Evolutionary conservation across 1,284 basidiomycete species (phyloP), one percentile per base, ranked within the genome.

Genomic region (Afroboletus lepidellus): DNA sequence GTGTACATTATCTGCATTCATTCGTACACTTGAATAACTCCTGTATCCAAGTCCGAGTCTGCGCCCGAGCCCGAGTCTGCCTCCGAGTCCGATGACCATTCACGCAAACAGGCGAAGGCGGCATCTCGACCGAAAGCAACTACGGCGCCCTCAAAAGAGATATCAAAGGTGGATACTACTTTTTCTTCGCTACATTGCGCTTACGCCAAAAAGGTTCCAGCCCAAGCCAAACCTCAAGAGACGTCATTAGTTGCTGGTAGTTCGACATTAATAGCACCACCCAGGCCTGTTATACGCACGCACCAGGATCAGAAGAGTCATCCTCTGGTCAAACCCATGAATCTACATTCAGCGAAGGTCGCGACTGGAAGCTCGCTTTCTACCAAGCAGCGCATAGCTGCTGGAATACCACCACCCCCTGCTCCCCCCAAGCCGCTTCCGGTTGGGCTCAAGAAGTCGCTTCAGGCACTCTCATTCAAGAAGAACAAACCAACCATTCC

Each of bases 381-480:
- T 29, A 81, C 79, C 1, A 81, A 82, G 57, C 74, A 78, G 45
- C 72, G 78, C 4, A 59, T 81, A 11, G 70, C 71, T 25, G 70
- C 73, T 43, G 69, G 69, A n/a, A 58, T 76, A 49, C 63, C 58
- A 8, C 69, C 67, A 13, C 63, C 64, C 20, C 53, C 66, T 27
- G 58, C 65, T 15, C 56, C 69, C 49, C 62, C 69, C 1, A 58
- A 67, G 23, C 54, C 67, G 3, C 59, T 64, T 39, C 54, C 72
- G 23, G 58, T 58, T 3, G 18, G 24, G 34, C 54, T 60, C 16
- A 71, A 65, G 51, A 65, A 53, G 38, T 50, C 64, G n/a, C 48
- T 70, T 16, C 44, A 57, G 33, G 34, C 55, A n/a, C 66, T 78
- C 15, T 74, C 65, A 34, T 77, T 81, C 59, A 80, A 74, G 63